Base-by-base conservation (phyloP, 768 basidiomycete genomes). In the Lepiota brunneoincarnata region DNA sequence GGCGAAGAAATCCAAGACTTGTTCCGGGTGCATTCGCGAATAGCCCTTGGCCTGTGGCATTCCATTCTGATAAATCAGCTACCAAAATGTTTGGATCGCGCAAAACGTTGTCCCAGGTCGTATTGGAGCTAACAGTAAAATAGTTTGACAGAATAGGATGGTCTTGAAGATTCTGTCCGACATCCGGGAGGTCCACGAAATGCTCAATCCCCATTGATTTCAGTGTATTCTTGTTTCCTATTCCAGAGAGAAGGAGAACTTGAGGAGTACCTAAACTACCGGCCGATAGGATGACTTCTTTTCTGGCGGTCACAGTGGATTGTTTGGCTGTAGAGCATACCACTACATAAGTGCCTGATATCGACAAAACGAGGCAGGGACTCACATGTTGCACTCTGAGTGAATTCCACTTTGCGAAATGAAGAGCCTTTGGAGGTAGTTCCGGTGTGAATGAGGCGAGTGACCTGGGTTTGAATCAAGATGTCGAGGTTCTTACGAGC, bases 241-340 rank as follows among this genome's bases (percentile, higher is more conserved):
- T 72, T 23, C 70, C 70, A 20, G 67, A 69, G 28, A 62, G 59
- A 44, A 67, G 41, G 2, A 72, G 61, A 26, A 72, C 58, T 10
- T 63, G 63, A 2, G 71, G 70, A n/a, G 69, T 70, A 9, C 62
- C 67, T 40, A 71, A 55, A 1, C 66, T 54, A 5, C 72, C 72
- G 18, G 67, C 69, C 1, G 59, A 59, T 5, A 84, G 54, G 4
- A 84, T 71, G 43, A 84, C 69, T 58, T 84, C 82, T 54, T 77
- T 79, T 55, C 63, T 62, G 0, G 81, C 83, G 11, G 56, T 62
- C 15, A 64, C 44, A n/a, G 37, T 46, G 4, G 44, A 40, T 15
- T n/a, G 15, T 12, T 41, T 47, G 1, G 34, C 42, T 45, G 44
- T 11, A 35, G 26, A 46, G 34, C 34, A 18, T 28, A 28, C 3